A percentile compares a stretch with the other conserved stretches of the same genome.
phyloP scores from a whole-genome alignment of 495 filamentous ascomycete species.

The Penicillium bovifimosum region DNA sequence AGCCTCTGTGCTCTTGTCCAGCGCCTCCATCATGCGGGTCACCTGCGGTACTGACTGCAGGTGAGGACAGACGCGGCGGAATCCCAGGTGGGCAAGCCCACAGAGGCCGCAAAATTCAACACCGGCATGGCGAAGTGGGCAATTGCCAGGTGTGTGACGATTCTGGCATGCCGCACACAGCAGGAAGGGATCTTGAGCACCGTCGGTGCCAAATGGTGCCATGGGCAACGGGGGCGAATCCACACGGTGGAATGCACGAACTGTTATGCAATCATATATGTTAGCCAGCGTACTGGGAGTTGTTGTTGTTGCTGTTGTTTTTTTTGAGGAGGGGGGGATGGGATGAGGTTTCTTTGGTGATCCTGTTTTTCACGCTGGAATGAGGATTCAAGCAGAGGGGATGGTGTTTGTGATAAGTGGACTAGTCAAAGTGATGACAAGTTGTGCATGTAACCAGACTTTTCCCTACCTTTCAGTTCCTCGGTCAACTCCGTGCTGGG shows the following conservation, averaged over 20 bases:
- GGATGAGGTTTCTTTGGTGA: too few species aligned
- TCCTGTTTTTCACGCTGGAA: too few species aligned
- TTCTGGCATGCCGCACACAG: slow-evolving; percentile 52
- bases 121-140: slow-evolving; percentile 55
- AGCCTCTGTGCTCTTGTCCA: slow-evolving; percentile 53
- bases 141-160: slow-evolving; percentile 50
- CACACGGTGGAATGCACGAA: slow-evolving; percentile 39
- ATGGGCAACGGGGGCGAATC: slow-evolving; percentile 14
- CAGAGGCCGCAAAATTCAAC: slow-evolving; percentile 62
- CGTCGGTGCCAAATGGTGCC: slow-evolving; percentile 38
- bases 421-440: not conserved
- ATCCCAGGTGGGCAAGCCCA: slow-evolving; percentile 59
- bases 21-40: slow-evolving; percentile 51
- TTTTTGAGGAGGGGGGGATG: too few species aligned
- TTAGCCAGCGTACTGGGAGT: not conserved
- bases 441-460: not conserved
- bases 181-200: slow-evolving; percentile 23
- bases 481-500: not conserved
- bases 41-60: slow-evolving; percentile 53
- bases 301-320: not conserved
- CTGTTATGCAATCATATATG: slow-evolving; percentile 16
- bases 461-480: not conserved
- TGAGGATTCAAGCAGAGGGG: not conserved
- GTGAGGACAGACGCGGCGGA: slow-evolving; percentile 53
- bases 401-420: not conserved